Evolutionary conservation across 805 yeast species (phyloP), one percentile per base, ranked within the genome.

Genomic region (Myxozyma geophila): DNA sequence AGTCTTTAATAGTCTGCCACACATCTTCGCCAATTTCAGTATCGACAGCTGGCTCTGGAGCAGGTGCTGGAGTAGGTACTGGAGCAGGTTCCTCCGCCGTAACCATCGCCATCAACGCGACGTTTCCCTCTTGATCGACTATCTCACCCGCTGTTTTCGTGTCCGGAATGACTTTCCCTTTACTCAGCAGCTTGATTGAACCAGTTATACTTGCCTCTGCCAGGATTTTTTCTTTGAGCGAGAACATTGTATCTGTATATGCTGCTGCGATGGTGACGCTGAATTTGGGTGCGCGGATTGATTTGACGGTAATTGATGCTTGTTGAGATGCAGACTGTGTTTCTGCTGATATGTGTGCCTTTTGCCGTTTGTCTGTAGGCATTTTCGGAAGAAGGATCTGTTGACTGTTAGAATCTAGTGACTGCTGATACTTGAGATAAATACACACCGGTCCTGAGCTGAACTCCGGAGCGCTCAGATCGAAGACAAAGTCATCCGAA

Each of bases 271-370:
- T 21, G 4, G 61, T 41, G 19, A 59, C 19, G 46, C 48, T 40
- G 56, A 66, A 63, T 36, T 66, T 59, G 6, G 69, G 69, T 17
- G 67, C 56, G 2, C 69, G 62, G n/a, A 66, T 58, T 5, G 69
- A 63, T 55, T 66, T 66, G 19, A 66, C 44, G 13, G 62, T 46
- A n/a, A 66, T n/a, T 1, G n/a, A 28, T 7, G 58, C 66, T 33
- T 40, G 43, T 50, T 21, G 44, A 10, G 44, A 10, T 41, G 49
- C n/a, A 7, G 40, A 9, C 13, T 33, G 35, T 40, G 58, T 52
- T 12, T 13, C 10, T 33, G 48, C n/a, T 36, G 33, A 12, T 10
- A 44, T 10, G 15, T 13, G 40, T 1, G 50, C n/a, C 17, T 35
- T 62, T 49, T 44, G 60, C 7, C 43, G 46, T 47, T 64, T 64